Conservation (phyloP, 371 early-diverging fungal genomes). For the Mortierella sp. region DNA sequence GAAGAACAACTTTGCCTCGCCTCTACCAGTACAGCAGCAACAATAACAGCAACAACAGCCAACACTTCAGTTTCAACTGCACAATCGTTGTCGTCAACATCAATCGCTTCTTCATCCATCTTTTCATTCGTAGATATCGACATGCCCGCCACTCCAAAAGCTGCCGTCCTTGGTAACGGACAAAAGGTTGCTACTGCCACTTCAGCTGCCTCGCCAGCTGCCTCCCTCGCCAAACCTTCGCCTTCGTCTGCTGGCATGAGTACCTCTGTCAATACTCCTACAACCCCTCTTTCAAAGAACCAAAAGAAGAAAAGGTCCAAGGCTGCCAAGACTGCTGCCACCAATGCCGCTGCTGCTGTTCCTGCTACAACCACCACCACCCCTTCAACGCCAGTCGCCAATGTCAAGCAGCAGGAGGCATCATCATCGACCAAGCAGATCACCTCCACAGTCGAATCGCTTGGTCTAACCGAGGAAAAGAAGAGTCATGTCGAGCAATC, state of each 20-base stretch:
- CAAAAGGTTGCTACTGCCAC: not conserved
- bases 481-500: not conserved
- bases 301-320: constrained; percentile 1
- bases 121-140: not conserved
- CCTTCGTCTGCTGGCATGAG: constrained; percentile 5
- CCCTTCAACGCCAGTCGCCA: not conserved
- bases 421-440: not conserved
- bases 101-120: not conserved
- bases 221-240: not conserved
- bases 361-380: not conserved
- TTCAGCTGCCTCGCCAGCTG: not conserved
- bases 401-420: not conserved
- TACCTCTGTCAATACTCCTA: not conserved
- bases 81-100: no score
- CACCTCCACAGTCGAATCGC: not conserved
- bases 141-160: not conserved
- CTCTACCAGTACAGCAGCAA: not conserved
- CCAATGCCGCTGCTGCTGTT: not conserved
- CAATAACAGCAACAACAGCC: not conserved
- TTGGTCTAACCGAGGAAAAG: not conserved
- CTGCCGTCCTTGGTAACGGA: not conserved
- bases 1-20: not conserved
- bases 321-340: not conserved
- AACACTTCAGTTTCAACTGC: not conserved
- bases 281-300: not conserved